Evolutionary conservation across 805 yeast genomes (phyloP), one percentile per base, ranked within the genome.

Genomic region (Phaffomyces opuntiae): DNA sequence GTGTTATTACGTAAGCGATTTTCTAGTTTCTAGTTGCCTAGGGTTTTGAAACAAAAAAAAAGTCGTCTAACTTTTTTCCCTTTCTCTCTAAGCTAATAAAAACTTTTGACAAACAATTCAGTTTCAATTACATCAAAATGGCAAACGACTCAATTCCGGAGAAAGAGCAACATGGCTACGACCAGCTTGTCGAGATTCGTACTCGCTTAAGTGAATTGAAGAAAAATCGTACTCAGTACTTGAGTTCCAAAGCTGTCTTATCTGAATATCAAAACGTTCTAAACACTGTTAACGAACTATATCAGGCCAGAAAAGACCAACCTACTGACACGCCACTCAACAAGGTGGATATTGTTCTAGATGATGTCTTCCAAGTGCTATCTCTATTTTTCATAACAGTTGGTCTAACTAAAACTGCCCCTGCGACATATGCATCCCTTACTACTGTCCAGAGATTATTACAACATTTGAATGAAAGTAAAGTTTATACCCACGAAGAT

Each of bases 341-440:
- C 49, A 61, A 71, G 49, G 87, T 86, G 14, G 96, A 90, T 58
- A 70, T 78, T 9, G 73, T 86, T 11, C 71, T 87, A 38, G 97
- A 90, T 63, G 97, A 90, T 57, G 87, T 86, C 21, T 88, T 91
- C 73, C 96, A 91, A 63, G 67, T 93, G 40, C 67, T 91, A 39
- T 84, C 96, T 13, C 72, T 93, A 43, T 84, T 93, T 53, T 87
- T 90, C 64, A 78, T 91, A 58, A 87, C 98, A 2, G 93, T 95
- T 48, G 99, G 99, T 3, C 70, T 88, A 55, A 84, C 85, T 40
- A 83, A 88, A 54, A 77, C 88, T 33, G 96, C 96, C 1, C 96
- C 98, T 1, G 96, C 97, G 5, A 87, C 96, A 1, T 93, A 86
- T 65, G 91, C 96, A 7, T 86, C 95, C 4, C 68, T 91, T 37